Evolutionary conservation across 1,284 basidiomycete genomes (phyloP), one percentile per base, ranked within the genome.

Genomic region (Ganoderma resinaceum): DNA sequence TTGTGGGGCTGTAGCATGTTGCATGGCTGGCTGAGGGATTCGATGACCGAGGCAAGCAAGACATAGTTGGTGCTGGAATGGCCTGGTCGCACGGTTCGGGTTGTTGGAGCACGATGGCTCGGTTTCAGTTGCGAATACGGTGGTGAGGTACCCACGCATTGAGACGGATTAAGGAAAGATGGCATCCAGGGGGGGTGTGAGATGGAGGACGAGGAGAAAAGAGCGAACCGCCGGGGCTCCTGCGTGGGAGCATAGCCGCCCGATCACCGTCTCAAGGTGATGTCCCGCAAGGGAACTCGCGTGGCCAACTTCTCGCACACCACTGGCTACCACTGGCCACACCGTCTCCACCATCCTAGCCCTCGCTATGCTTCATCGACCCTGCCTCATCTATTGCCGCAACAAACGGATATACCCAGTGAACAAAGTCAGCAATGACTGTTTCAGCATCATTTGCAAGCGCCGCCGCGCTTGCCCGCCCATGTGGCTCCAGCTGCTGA

Each of bases 121-220:
- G 3, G 55, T 35, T 58, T 37, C 55, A 16, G 0, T n/a, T 16
- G 31, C 20, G 18, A 33, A 8, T 2, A 58, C 18, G 31, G 31
- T 20, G 33, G 16, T 37, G 31, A 37, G 55, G 20, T 55, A 37
- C 55, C 55, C 55, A 58, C 55, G 55, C 55, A 58, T 58, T 58
- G 55, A 58, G 55, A 58, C 55, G 55, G 55, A 58, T 58, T 58
- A 37, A 58, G 55, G 31, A 58, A 23, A n/a, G 31, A n/a, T 37
- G 33, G 55, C 33, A 58, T 58, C 55, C 31, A 33, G 31, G 26
- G 16, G 3, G 33, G 6, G 18, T 31, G 33, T 23, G 55, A 58
- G 55, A 37, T 58, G 33, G 33, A 35, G 33, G 55, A 35, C 18
- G 20, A 37, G n/a, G 20, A 33, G 20, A 33, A 23, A 35, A 14